These are phyloP conservation scores for Aspergillus incahuasiensis DNA, from an alignment of 495 filamentous ascomycete genomes.

Conservation along the genomic window DNA sequence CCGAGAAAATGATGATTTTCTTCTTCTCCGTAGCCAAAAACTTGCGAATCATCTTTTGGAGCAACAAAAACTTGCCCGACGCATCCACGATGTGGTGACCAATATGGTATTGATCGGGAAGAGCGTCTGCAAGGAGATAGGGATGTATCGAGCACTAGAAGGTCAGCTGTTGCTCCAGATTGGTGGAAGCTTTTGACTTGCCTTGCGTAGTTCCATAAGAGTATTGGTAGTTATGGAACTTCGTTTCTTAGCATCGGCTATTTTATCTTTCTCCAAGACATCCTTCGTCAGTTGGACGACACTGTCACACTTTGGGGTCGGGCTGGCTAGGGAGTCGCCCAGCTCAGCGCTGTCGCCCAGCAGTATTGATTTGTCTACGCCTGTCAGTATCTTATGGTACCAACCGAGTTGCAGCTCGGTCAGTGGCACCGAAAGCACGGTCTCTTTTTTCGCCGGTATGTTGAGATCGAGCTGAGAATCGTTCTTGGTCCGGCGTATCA, in stretches of 20 bases:
- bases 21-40: constrained; percentile 52
- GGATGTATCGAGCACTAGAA: constrained; percentile 56
- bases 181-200: constrained; percentile 4
- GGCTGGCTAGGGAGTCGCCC: background rate
- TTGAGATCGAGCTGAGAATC: constrained; percentile 53
- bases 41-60: constrained; percentile 56
- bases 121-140: constrained; percentile 40
- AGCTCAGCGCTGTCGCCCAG: background rate
- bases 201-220: constrained; percentile 60
- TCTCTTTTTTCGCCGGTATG: constrained; percentile 57
- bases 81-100: constrained; percentile 47
- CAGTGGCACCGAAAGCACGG: constrained; percentile 56
- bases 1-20: constrained; percentile 61
- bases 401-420: constrained; percentile 58
- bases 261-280: background rate
- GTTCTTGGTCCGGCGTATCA: constrained; percentile 62
- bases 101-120: constrained; percentile 1
- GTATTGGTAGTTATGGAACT: constrained; percentile 37
- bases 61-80: constrained; percentile 61
- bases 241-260: background rate
- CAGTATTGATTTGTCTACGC: constrained; percentile 35
- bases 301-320: background rate
- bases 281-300: background rate
- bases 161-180: background rate
- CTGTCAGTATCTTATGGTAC: constrained; percentile 58